phyloP scores from a whole-genome alignment of 371 early-diverging fungal species.

The Synchytrium microbalum region DNA sequence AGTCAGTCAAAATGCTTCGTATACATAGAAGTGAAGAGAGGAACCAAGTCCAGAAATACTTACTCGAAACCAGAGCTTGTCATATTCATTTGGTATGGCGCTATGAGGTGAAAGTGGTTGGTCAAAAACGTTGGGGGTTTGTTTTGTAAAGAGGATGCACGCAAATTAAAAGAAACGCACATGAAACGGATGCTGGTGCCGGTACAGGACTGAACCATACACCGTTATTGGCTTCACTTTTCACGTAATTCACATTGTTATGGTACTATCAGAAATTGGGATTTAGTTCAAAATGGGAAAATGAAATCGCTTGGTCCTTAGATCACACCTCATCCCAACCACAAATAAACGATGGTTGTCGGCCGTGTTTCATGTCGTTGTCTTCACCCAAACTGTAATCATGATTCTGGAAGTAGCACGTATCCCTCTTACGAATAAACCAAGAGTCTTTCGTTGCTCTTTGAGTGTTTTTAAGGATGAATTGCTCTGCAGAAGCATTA shows the following conservation, averaged over 20 bases:
- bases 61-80: background rate
- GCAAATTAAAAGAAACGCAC: background rate
- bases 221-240: background rate
- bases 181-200: too few species aligned
- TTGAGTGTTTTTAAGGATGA: background rate
- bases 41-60: too few species aligned
- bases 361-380: background rate
- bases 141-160: too few species aligned
- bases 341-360: background rate
- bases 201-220: background rate
- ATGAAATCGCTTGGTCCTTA: too few species aligned
- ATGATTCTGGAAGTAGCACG: background rate
- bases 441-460: background rate
- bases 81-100: background rate
- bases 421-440: background rate
- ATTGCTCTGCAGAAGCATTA: background rate
- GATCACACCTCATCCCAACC: background rate
- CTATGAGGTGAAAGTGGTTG: too few species aligned
- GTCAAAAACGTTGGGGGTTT: too few species aligned
- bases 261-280: too few species aligned
- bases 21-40: too few species aligned
- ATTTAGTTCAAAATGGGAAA: too few species aligned
- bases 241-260: background rate
- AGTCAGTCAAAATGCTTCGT: too few species aligned
- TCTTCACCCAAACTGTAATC: background rate